Evolutionary conservation across 106 monocot genomes (phyloP).

Genomic region (Dendrobium officinale): DNA sequence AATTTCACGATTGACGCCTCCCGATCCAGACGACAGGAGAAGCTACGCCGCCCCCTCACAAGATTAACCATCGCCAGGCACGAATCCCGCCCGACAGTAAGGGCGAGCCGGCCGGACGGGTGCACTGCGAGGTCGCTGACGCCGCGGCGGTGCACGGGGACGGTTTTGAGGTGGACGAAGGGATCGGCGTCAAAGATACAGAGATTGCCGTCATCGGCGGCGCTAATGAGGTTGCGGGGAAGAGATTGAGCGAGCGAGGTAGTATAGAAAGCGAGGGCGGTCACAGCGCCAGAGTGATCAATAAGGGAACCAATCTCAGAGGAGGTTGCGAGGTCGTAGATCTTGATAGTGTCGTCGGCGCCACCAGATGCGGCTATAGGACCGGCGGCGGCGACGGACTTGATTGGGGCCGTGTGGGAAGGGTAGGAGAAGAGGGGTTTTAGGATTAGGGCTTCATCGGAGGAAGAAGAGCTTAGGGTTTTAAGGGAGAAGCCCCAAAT

Average conservation of each 20-base stretch:
- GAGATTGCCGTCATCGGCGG: slow-evolving; percentile 59
- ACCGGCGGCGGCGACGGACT: slow-evolving; percentile 57
- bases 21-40: slow-evolving; percentile 52
- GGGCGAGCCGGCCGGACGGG: slow-evolving; percentile 61
- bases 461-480: slow-evolving; percentile 20
- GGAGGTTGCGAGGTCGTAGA: slow-evolving; percentile 77
- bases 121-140: slow-evolving; percentile 66
- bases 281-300: slow-evolving; percentile 48
- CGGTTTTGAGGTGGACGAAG: slow-evolving; percentile 61
- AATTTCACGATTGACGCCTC: slow-evolving; percentile 71
- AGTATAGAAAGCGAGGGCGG: slow-evolving; percentile 58
- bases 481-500: slow-evolving; percentile 93
- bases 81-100: slow-evolving; percentile 66
- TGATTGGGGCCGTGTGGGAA: slow-evolving; percentile 71
- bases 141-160: slow-evolving; percentile 36
- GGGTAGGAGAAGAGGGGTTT: slow-evolving; percentile 75
- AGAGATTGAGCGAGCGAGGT: slow-evolving; percentile 37
- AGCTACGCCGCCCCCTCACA: slow-evolving; percentile 65
- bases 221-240: slow-evolving; percentile 78
- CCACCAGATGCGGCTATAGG: slow-evolving; percentile 79
- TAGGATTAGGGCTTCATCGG: slow-evolving; percentile 25
- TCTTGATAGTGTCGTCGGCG: slow-evolving; percentile 72
- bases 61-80: slow-evolving; percentile 79
- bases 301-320: slow-evolving; percentile 67
- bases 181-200: slow-evolving; percentile 83